Conservation (phyloP, 1,139 yeast species). For the Yamadazyma spencermartinsiae region DNA sequence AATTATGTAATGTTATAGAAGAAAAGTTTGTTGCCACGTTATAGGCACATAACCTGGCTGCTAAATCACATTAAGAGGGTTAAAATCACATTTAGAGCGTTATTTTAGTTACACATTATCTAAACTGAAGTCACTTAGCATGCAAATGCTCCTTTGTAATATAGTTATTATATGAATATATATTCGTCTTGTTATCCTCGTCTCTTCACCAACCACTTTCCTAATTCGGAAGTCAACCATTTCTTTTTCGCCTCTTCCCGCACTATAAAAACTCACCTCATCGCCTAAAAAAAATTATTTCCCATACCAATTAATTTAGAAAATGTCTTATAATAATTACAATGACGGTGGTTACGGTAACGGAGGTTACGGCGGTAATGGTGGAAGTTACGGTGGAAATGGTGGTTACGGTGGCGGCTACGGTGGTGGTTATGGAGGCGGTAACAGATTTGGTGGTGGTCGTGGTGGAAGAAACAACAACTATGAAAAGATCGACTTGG, state of each 20-base stretch:
- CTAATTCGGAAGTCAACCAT: background rate
- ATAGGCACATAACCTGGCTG: background rate
- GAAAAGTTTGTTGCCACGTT: constrained; percentile 55
- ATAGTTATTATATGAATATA: background rate
- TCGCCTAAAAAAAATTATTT: constrained; percentile 9
- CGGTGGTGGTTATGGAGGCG: constrained; percentile 10
- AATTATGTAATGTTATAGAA: constrained; percentile 82
- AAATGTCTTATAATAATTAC: constrained; percentile 17
- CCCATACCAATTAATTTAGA: constrained; percentile 5
- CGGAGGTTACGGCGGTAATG: constrained; percentile 5
- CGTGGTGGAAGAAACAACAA: constrained; percentile 23
- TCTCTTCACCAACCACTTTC: background rate
- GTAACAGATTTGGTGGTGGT: constrained; percentile 9
- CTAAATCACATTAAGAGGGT: too few species aligned
- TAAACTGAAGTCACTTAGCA: too few species aligned
- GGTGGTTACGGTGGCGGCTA: constrained; percentile 12
- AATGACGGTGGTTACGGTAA: constrained; percentile 8
- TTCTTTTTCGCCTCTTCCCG: constrained; percentile 3
- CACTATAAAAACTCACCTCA: constrained; percentile 9
- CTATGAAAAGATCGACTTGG: constrained; percentile 54
- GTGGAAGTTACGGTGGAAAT: constrained; percentile 10
- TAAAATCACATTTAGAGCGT: too few species aligned
- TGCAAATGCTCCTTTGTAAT: background rate
- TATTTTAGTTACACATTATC: too few species aligned
- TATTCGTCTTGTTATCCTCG: too few species aligned